Evolutionary conservation across 805 yeast genomes (phyloP), one percentile per base, ranked within the genome.

Genomic region (Cyberlindnera nakhonratchasimensis): DNA sequence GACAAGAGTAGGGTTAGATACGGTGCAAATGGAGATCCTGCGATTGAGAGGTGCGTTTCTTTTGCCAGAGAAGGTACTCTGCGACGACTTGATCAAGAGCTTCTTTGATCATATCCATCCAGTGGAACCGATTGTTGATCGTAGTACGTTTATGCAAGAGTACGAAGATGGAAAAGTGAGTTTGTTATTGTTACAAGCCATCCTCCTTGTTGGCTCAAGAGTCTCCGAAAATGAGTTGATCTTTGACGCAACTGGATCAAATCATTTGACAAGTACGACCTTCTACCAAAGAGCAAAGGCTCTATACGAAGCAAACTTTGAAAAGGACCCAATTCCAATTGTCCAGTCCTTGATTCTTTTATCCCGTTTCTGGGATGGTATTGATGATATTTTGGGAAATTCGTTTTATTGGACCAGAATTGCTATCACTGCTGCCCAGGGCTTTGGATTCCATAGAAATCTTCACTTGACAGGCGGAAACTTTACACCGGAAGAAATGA

Each of bases 201-300:
- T 86, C 11, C 64, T 84, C 29, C 68, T 83, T 37, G 81, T 85
- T 18, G 91, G 90, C 1, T 71, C 85, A 14, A 70, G 86, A 30
- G 76, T 77, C 12, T 76, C 80, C 25, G 55, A 63, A 6, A 79
- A 80, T 54, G 77, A 80, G 3, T 64, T 70, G 13, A 67, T 73
- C 34, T 63, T 66, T 41, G 86, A 75, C 54, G 57, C 66, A 25
- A 57, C 51, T 30, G 73, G 68, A 1, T 62, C 74, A 11, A 66
- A 74, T 26, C 75, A 77, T 44, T 66, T 72, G 36, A 77, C 84
- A 35, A 64, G 76, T 37, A 63, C 75, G 43, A 77, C 86, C 3
- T 76, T 85, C 46, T 80, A 79, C 62, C 73, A 79, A 50, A 70
- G 95, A 14, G 90, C 89, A 4, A 82, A 81, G 63, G 86, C 88